A percentile compares a stretch with the other conserved stretches of the same genome.
phyloP scores from a whole-genome alignment of 163 green algal genomes.

The Prototheca wickerhamii region DNA sequence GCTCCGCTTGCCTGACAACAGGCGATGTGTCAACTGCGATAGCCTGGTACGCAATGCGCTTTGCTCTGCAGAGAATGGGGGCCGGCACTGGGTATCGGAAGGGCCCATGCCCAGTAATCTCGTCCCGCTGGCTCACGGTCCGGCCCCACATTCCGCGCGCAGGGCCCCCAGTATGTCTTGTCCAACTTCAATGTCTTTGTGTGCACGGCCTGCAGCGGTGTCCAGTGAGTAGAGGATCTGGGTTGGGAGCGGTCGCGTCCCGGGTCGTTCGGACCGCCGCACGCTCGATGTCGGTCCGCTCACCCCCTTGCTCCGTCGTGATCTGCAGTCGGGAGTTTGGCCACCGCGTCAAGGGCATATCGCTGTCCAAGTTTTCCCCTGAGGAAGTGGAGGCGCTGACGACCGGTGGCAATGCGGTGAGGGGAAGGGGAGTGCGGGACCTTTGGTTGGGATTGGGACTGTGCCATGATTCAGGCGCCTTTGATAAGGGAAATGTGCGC shows the following conservation, averaged over 20 bases:
- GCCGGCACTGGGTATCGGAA: no score
- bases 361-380: conserved; percentile 49
- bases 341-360: conserved; percentile 53
- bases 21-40: conserved; percentile 47
- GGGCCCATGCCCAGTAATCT: no score
- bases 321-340: conserved; percentile 51
- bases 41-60: conserved; percentile 25
- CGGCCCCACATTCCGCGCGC: conserved; percentile 1
- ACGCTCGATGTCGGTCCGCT: not conserved
- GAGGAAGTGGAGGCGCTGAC: conserved; percentile 50
- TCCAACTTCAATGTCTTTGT: conserved; percentile 49
- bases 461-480: not conserved
- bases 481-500: no score
- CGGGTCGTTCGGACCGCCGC: no score
- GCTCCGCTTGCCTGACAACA: conserved; percentile 31
- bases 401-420: conserved; percentile 43
- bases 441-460: not conserved
- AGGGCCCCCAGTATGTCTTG: conserved; percentile 64
- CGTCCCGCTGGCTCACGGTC: no score
- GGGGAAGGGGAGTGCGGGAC: no score
- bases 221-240: conserved; percentile 49
- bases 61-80: not conserved
- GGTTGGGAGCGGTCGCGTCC: no score
- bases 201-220: conserved; percentile 49
- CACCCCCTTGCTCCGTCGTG: not conserved